phyloP scores from a whole-genome alignment of 2,329 filamentous ascomycete genomes.

The Fusarium praegraminearum region DNA sequence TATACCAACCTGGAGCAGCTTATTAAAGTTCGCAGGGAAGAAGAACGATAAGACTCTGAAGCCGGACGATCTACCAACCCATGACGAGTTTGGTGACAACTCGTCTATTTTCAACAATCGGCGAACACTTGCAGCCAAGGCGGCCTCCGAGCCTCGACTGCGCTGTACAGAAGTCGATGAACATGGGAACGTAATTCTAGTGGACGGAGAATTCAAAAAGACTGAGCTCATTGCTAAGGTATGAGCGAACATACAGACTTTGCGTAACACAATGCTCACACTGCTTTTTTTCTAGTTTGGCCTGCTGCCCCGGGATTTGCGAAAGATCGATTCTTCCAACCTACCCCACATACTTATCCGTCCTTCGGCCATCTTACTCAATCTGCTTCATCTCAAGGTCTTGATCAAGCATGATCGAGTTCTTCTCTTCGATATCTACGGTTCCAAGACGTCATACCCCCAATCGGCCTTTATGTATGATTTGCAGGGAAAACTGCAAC shows the following conservation, averaged over 20 bases:
- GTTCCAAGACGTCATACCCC: constrained; percentile 92
- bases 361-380: constrained; percentile 92
- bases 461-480: constrained; percentile 99
- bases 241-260: constrained; percentile 24
- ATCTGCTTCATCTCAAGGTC: constrained; percentile 94
- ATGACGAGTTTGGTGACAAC: constrained; percentile 69
- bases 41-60: constrained; percentile 59
- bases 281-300: constrained; percentile 73
- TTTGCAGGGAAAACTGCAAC: constrained; percentile 89
- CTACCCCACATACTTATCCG: constrained; percentile 95
- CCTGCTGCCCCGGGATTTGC: constrained; percentile 90
- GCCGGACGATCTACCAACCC: constrained; percentile 69
- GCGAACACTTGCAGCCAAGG: constrained; percentile 78
- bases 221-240: constrained; percentile 96
- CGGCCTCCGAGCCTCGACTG: constrained; percentile 84
- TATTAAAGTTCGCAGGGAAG: constrained; percentile 59
- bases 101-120: constrained; percentile 73
- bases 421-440: constrained; percentile 95
- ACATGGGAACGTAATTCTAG: constrained; percentile 88
- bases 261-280: constrained; percentile 9
- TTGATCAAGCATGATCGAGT: constrained; percentile 96
- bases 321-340: constrained; percentile 97
- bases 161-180: constrained; percentile 96
- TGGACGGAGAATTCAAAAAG: constrained; percentile 97
- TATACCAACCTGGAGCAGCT: constrained; percentile 60